Evolutionary conservation across 768 basidiomycete species (phyloP), one percentile per base, ranked within the genome.

Genomic region (Trametes villosa): DNA sequence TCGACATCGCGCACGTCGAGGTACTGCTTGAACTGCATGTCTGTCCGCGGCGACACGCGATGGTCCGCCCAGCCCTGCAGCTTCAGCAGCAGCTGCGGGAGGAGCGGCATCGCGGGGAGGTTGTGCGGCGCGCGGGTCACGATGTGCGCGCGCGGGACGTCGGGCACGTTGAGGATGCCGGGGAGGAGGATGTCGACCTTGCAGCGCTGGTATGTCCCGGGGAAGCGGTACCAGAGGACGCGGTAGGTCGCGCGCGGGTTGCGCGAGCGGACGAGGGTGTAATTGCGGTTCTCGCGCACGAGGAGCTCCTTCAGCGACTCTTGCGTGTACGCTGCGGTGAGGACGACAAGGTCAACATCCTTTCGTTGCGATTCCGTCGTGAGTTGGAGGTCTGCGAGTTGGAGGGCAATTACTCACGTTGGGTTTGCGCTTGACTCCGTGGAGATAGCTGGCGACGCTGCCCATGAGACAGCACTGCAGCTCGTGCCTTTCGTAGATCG

Each of bases 311-410:
- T 83, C 60, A 84, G 72, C 7, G 67, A 63, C 65, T 80, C 81
- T 38, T 71, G 71, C 4, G 70, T 66, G 52, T 75, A 65, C 9
- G 34, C 30, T 0, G 67, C 59, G 6, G 78, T 76, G 40, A 81
- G 65, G 13, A 82, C 77, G 26, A 82, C 72, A 3, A 83, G 69
- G 58, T 83, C 82, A 11, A 82, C 70, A 61, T 83, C 83, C 81
- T 83, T 55, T 9, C 17, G 4, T 38, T 22, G 9, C n/a, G 8
- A 11, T 13, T 33, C 27, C 15, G 5, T 29, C 27, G 29, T n/a
- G 11, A 36, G 34, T 24, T 9, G n/a, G n/a, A 9, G 44, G 6
- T 13, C 8, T 20, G 7, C 9, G 20, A 22, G 24, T 1, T 7
- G 13, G 44, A 45, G 36, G 20, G 7, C n/a, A n/a, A n/a, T n/a